Percentiles rank a stretch among this genome's conserved stretches.
phyloP scores from a whole-genome alignment of 345 rosid genomes.

The Odontarrhena argentea region DNA sequence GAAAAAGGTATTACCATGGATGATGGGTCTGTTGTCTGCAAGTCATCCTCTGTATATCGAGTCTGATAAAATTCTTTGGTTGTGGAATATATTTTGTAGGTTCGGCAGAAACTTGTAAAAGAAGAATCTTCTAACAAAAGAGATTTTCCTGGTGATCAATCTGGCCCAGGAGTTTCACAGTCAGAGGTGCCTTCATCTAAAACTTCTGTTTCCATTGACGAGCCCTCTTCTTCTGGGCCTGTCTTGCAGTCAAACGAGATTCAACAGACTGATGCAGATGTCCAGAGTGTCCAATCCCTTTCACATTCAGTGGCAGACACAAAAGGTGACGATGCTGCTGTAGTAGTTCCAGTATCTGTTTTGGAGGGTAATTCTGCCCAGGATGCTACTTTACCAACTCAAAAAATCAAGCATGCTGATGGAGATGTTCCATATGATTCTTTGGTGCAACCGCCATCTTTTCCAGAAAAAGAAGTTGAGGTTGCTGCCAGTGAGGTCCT shows the following conservation, averaged over 20 bases:
- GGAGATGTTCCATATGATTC: constrained; percentile 51
- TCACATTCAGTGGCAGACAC: constrained; percentile 44
- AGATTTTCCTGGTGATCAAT: constrained; percentile 45
- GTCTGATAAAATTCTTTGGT: constrained; percentile 23
- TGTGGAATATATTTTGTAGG: constrained; percentile 46
- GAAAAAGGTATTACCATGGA: constrained; percentile 58
- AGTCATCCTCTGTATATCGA: not conserved
- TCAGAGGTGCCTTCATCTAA: constrained; percentile 46
- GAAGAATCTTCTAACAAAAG: constrained; percentile 46
- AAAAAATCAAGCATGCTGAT: constrained; percentile 48
- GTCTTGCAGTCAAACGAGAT: constrained; percentile 38
- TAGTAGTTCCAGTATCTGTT: constrained; percentile 44
- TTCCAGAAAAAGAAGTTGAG: constrained; percentile 55
- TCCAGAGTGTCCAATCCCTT: constrained; percentile 37
- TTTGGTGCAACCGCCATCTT: constrained; percentile 42
- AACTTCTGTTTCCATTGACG: constrained; percentile 45
- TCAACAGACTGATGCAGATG: constrained; percentile 43
- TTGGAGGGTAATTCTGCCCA: constrained; percentile 36
- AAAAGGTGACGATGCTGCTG: constrained; percentile 42
- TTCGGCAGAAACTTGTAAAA: constrained; percentile 47
- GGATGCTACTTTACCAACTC: constrained; percentile 41
- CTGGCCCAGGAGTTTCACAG: constrained; percentile 41
- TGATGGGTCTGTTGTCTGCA: constrained; percentile 13
- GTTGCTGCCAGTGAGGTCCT: constrained; percentile 46
- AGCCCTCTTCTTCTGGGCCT: constrained; percentile 41